Base-by-base conservation (phyloP, 495 filamentous ascomycete genomes). In the Aspergillus sparsus region DNA sequence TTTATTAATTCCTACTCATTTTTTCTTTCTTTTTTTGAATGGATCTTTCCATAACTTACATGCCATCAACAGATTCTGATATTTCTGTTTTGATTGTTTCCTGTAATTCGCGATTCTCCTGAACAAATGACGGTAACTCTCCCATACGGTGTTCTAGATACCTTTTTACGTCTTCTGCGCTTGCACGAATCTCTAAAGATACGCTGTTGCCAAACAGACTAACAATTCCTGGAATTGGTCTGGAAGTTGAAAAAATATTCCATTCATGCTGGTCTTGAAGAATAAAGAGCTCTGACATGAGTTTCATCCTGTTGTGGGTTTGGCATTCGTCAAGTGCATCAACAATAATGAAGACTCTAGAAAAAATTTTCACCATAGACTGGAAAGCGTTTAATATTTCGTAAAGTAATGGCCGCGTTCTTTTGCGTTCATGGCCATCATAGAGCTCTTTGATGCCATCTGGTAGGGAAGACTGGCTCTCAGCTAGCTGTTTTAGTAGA, bases 321-420 rank as follows among this genome's bases (percentile, higher is more conserved):
- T 39, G 11, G 32, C 61, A 71, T 64, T 75, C 72, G 49, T 75
- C 72, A 0, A 75, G 55, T 10, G 78, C 80, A 55, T 82, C 79
- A n/a, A 82, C 58, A 32, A 83, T 58, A 46, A 83, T 62, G 53
- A 73, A 68, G 16, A 66, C 57, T 35, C 12, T 62, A 37, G 49
- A 0, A 49, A 44, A 27, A 57, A 57, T 7, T 72, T 61, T 15
- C 63, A 65, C 5, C 66, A 51, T 6, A 81, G 37, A 10, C 37
- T 41, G 37, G 37, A 62, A n/a, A 41, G 62, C 61, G 46, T 42
- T 57, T 5, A 57, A 64, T 12, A 74, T 33, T 53, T 75, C 76
- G 6, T 69, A 62, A 52, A 71, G 37, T 53, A 65, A 65, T 53
- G 72, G 73, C n/a, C 64, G 62, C 0, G 57, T 76, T 18, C 45